Base-by-base conservation (phyloP, 2,329 filamentous ascomycete genomes). In the Aspergillus ibericus region DNA sequence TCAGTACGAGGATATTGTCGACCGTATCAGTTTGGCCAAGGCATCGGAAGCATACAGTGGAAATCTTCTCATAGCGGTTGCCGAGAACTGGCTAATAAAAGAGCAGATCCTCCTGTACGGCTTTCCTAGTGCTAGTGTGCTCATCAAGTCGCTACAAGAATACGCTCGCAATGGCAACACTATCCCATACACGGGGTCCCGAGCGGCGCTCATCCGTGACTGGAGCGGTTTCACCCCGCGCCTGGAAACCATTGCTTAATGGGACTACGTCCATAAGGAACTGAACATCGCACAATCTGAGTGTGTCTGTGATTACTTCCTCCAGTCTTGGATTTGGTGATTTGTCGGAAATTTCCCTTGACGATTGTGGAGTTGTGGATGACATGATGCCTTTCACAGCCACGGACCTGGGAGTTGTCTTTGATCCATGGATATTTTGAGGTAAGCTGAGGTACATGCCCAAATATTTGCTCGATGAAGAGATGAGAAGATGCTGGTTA, bases 161-260 rank as follows among this genome's bases (percentile, higher is more conserved):
- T 63, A 70, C 58, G 63, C 55, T 5, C 61, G 59, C 20, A 68
- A 64, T 6, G 63, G 67, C 16, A 64, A 69, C 5, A 57, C 62
- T 7, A 72, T 77, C 27, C 72, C 73, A 0, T 64, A 66, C 6
- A 66, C 63, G 1, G 70, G 75, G 2, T 74, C 73, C 0, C 65
- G 74, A 16, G 62, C 70, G 0, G 71, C 73, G 10, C 70, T 76
- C 3, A 73, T 78, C 36, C 75, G 77, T 5, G 73, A 72, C 63
- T 58, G 78, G 0, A 72, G 70, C 32, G 75, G 78, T 0, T 70
- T 79, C 15, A 75, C 77, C 15, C 69, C 68, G 2, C 73, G 77
- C 51, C 66, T 79, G 1, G 76, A 78, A 29, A 68, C 66, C 0
- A 73, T 73, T 16, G 70, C 70, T 13, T 13, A 35, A 5, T n/a